phyloP scores from a whole-genome alignment of 2,329 filamentous ascomycete genomes.

The Arthrobotrys sphaeroides region DNA sequence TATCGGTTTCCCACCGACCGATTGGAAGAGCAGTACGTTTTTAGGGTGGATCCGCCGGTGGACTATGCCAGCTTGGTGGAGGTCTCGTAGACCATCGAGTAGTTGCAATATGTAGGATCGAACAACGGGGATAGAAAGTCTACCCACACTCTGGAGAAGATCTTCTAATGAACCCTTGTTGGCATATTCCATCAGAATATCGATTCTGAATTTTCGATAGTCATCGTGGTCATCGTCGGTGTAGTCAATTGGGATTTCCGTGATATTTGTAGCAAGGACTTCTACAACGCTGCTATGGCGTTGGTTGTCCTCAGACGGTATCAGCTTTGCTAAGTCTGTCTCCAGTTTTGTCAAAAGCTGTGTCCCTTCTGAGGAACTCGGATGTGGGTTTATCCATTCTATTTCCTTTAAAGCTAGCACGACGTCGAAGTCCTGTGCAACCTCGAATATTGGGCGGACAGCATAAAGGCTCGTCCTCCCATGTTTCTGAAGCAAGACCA shows the following conservation, averaged over 20 bases:
- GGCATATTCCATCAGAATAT: constrained; percentile 77
- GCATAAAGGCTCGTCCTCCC: constrained; percentile 74
- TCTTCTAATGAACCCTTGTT: constrained; percentile 85
- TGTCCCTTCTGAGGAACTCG: constrained; percentile 72
- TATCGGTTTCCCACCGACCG: constrained; percentile 73
- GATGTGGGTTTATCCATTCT: constrained; percentile 66
- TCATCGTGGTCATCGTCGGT: constrained; percentile 61
- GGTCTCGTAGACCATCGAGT: constrained; percentile 84
- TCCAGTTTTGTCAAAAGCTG: constrained; percentile 81
- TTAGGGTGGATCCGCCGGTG: constrained; percentile 83
- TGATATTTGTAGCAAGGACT: constrained; percentile 83
- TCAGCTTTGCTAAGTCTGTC: constrained; percentile 77
- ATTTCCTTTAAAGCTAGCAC: constrained; percentile 79
- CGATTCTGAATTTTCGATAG: constrained; percentile 62
- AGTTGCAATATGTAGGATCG: constrained; percentile 92
- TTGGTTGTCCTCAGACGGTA: constrained; percentile 66
- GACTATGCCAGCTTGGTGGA: constrained; percentile 83
- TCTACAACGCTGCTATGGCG: constrained; percentile 80
- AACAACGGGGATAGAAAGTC: constrained; percentile 76
- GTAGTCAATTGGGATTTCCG: constrained; percentile 62
- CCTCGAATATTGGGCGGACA: constrained; percentile 73
- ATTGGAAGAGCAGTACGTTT: constrained; percentile 80
- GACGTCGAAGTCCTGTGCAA: constrained; percentile 68
- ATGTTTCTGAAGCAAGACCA: constrained; percentile 65
- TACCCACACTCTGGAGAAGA: constrained; percentile 79